Evolutionary conservation across 352 stramenopile genomes (phyloP).

Genomic region (Pythium pyrilobum): DNA sequence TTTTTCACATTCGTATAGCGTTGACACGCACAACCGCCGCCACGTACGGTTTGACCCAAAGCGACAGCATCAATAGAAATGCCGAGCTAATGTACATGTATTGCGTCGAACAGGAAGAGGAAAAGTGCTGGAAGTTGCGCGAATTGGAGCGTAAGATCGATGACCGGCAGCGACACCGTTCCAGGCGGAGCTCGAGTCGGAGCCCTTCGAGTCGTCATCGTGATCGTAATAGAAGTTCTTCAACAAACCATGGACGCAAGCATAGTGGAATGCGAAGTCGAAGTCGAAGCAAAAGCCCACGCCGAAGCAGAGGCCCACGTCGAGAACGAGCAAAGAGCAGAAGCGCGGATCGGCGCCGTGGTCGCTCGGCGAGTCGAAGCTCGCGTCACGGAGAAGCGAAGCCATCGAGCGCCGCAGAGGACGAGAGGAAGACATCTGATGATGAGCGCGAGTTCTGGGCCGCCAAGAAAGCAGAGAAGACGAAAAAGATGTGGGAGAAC

Average conservation of each 20-base stretch:
- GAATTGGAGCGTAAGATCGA: constrained; percentile 31
- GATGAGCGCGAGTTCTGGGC: constrained; percentile 53
- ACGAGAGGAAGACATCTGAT: neutral
- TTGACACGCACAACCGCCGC: constrained; percentile 55
- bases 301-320: too few relatives aligned
- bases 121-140: constrained; percentile 51
- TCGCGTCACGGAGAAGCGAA: neutral
- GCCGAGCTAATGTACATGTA: neutral
- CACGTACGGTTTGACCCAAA: constrained; percentile 26
- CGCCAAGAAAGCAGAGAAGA: constrained; percentile 51
- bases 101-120: constrained; percentile 29
- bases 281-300: too few relatives aligned
- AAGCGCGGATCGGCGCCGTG: neutral
- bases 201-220: constrained; percentile 5
- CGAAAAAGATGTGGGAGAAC: constrained; percentile 44
- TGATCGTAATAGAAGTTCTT: too few relatives aligned
- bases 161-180: neutral
- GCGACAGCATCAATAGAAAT: too few relatives aligned
- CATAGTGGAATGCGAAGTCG: constrained; percentile 3
- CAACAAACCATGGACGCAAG: neutral
- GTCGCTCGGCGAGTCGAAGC: neutral
- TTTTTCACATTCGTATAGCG: constrained; percentile 19
- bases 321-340: neutral
- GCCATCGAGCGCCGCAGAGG: neutral
- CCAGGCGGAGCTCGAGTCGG: constrained; percentile 13